Evolutionary conservation across 2,329 filamentous ascomycete species (phyloP), one percentile per base, ranked within the genome.

Genomic region (Niveomyces coronatus): DNA sequence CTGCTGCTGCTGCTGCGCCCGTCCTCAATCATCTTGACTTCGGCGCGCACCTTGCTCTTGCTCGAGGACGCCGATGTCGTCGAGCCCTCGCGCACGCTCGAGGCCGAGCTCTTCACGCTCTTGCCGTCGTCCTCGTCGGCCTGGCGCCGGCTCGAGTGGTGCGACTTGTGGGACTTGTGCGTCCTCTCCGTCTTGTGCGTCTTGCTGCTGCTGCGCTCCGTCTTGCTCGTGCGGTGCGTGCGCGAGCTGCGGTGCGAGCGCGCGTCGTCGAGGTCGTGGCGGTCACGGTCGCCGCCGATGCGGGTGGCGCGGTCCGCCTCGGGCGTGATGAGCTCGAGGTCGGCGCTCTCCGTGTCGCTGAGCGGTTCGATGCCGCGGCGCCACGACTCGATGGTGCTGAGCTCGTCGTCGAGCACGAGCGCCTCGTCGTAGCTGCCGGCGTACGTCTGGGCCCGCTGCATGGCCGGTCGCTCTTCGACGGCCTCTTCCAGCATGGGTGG

Each of bases 331-430:
- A 76, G 63, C 53, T 77, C 73, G 17, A 70, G 49, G 33, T 76
- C 71, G 9, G 64, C 70, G 24, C 52, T 63, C 41, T 65, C 67
- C 27, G 64, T 64, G 19, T 64, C 67, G 35, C 62, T 65, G 20
- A 55, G 61, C 0, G 67, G 60, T 40, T 61, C 49, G 45, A 76
- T 75, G 19, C 73, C 74, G n/a, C 73, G 60, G 7, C 71, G 63
- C 74, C 74, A 78, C 0, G 59, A 62, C 52, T 77, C 74, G 32
- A 77, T 77, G 15, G 62, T 62, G 58, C 71, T 75, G 15, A 77
- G 55, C 46, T 76, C 71, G 42, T 76, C 70, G 41, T 74, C 68
- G 11, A 76, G 49, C 2, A 76, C 61, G n/a, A 76, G 57, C 0
- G 73, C 71, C 50, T 77, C 73, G 35, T 77, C 70, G 29, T 67